Evolutionary conservation across 441 rosid genomes (phyloP), one percentile per base, ranked within the genome.

Genomic region (Populus hybrid): DNA sequence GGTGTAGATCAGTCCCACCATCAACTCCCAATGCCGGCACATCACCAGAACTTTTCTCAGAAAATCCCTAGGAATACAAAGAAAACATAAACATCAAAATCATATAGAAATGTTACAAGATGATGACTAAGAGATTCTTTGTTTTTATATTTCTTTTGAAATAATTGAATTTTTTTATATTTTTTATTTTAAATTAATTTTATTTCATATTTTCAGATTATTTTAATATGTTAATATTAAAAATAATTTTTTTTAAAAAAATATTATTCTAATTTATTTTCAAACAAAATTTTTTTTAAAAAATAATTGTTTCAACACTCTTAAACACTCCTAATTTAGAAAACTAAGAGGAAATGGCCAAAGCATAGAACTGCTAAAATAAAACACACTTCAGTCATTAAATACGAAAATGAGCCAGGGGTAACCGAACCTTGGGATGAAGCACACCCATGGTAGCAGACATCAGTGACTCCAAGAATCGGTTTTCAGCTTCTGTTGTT

Each of bases 381-480:
- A 67, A 40, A 36, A 34, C 36, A 61, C 21, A 42, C 11, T 70
- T 69, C 4, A 9, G 19, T n/a, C 4, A 3, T 61, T 21, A 61
- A 61, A 61, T 1, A 61, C 9, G 28, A 21, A 61, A 61, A 61
- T 61, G 24, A n/a, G 26, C 26, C 9, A 24, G 28, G 0, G 26
- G 26, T 21, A 61, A 21, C 65, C 26, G 30, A 79, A 97, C 98
- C 99, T 89, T 92, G 87, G 42, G 93, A 80, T 64, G 87, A 66
- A 85, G 77, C 87, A 82, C 80, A 82, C 80, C 87, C 68, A 86
- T 75, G 74, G 84, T 89, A 64, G 89, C 90, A 40, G 95, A 81
- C 98, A 97, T 93, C 77, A 97, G 81, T 26, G 98, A 94, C 84
- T 93, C 99, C 85, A 97, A 80, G 83, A 91, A 97, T 84, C 89